Conservation (phyloP, 2,329 filamentous ascomycete species). For the Fusarium stilboides region DNA sequence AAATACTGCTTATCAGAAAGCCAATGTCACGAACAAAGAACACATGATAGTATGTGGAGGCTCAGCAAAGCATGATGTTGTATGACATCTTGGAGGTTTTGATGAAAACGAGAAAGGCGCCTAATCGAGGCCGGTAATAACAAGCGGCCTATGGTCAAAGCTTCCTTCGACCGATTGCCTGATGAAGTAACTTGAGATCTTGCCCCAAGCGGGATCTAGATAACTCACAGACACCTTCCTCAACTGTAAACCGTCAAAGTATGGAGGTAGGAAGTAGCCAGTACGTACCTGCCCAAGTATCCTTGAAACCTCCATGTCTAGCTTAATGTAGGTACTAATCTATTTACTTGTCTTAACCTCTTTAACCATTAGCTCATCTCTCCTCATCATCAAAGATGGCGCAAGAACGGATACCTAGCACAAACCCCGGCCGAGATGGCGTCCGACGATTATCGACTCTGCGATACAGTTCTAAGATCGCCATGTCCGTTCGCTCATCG, state of each 20-base stretch:
- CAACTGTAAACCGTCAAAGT: background rate
- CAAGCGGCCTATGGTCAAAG: conserved; percentile 38
- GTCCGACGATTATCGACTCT: conserved; percentile 34
- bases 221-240: conserved; percentile 2
- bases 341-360: too few species aligned
- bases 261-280: background rate
- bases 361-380: conserved; percentile 13
- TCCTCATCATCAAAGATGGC: conserved; percentile 23
- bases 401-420: conserved; percentile 13
- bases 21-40: background rate
- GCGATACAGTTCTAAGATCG: conserved; percentile 32
- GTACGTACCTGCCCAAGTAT: background rate
- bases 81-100: background rate
- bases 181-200: conserved; percentile 43
- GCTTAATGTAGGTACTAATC: too few species aligned
- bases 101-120: background rate
- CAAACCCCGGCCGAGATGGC: conserved; percentile 25
- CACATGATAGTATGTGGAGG: background rate
- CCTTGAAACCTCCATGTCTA: background rate
- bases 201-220: conserved; percentile 40
- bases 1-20: background rate
- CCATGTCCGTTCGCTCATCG: conserved; percentile 41
- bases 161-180: conserved; percentile 27
- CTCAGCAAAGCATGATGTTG: background rate
- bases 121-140: conserved; percentile 21